A percentile compares a stretch with the other conserved stretches of the same genome.
Evolutionary conservation across 2,329 filamentous ascomycete genomes (phyloP).

Genomic region (Xylariaceae sp.): DNA sequence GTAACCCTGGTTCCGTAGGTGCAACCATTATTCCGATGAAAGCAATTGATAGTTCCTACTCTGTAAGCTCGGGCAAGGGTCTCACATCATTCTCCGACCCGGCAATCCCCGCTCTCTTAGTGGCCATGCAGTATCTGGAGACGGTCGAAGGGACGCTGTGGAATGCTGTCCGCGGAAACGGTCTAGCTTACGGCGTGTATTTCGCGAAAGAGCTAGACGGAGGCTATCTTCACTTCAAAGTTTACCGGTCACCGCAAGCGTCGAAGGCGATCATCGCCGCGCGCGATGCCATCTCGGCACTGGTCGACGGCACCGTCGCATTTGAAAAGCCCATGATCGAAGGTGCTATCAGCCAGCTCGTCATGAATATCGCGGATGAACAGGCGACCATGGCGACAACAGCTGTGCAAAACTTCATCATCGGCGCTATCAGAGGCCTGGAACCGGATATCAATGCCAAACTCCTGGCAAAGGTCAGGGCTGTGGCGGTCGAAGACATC

Average conservation of each 20-base stretch:
- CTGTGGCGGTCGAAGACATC: slow-evolving; percentile 77
- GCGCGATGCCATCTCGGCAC: slow-evolving; percentile 72
- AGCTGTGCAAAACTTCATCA: slow-evolving; percentile 80
- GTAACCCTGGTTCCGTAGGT: slow-evolving; percentile 71
- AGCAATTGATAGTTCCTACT: slow-evolving; percentile 89
- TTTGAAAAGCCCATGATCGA: slow-evolving; percentile 85
- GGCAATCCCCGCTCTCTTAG: slow-evolving; percentile 78
- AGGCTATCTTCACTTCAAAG: slow-evolving; percentile 79
- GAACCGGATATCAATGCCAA: slow-evolving; percentile 76
- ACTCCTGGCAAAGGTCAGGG: slow-evolving; percentile 75
- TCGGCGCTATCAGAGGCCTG: slow-evolving; percentile 76
- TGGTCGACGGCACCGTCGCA: slow-evolving; percentile 69
- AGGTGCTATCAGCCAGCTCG: slow-evolving; percentile 86
- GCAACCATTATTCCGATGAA: slow-evolving; percentile 87
- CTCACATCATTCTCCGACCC: slow-evolving; percentile 76
- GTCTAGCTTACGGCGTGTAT: slow-evolving; percentile 85
- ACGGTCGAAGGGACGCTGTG: slow-evolving; percentile 93
- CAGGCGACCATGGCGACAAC: slow-evolving; percentile 83
- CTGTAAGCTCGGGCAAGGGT: slow-evolving; percentile 73
- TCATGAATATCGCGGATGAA: slow-evolving; percentile 83
- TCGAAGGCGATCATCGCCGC: slow-evolving; percentile 83
- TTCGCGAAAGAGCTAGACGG: slow-evolving; percentile 79
- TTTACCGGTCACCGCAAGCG: slow-evolving; percentile 88
- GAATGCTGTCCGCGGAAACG: slow-evolving; percentile 89
- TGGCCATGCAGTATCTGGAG: slow-evolving; percentile 89